phyloP scores from a whole-genome alignment of 108 stramenopile species.

The Aurantiochytrium sp. region DNA sequence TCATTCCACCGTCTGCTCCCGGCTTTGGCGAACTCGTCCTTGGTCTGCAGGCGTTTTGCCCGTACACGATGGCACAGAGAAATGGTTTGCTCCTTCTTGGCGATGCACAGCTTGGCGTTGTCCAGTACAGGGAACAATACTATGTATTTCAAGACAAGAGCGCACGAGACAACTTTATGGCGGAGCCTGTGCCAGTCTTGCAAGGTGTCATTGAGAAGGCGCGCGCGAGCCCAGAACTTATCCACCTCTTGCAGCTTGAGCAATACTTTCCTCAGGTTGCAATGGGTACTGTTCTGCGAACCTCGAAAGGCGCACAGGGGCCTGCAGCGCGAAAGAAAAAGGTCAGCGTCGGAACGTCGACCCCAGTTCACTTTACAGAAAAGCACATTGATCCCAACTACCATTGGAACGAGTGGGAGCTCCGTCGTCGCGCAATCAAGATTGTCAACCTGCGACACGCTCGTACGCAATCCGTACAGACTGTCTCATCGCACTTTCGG shows the following conservation, averaged over 20 bases:
- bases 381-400: slow-evolving; percentile 41
- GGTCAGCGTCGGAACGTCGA: slow-evolving; percentile 35
- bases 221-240: slow-evolving; percentile 41
- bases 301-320: neutral
- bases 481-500: slow-evolving; percentile 53
- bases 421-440: slow-evolving; percentile 49
- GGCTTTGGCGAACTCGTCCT: slow-evolving; percentile 35
- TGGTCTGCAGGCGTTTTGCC: slow-evolving; percentile 54
- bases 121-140: slow-evolving; percentile 32
- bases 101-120: slow-evolving; percentile 49
- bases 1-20: neutral
- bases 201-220: slow-evolving; percentile 32
- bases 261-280: slow-evolving; percentile 30
- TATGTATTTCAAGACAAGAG: slow-evolving; percentile 48
- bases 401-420: slow-evolving; percentile 57
- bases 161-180: slow-evolving; percentile 37
- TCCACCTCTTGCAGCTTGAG: slow-evolving; percentile 52
- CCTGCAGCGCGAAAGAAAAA: neutral
- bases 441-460: slow-evolving; percentile 50
- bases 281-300: neutral
- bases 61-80: neutral
- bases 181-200: slow-evolving; percentile 25
- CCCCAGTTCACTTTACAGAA: slow-evolving; percentile 54
- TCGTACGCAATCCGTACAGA: slow-evolving; percentile 41
- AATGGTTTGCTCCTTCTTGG: slow-evolving; percentile 52